phyloP scores from a whole-genome alignment of 2,329 filamentous ascomycete species.

The Myriangium duriaei region DNA sequence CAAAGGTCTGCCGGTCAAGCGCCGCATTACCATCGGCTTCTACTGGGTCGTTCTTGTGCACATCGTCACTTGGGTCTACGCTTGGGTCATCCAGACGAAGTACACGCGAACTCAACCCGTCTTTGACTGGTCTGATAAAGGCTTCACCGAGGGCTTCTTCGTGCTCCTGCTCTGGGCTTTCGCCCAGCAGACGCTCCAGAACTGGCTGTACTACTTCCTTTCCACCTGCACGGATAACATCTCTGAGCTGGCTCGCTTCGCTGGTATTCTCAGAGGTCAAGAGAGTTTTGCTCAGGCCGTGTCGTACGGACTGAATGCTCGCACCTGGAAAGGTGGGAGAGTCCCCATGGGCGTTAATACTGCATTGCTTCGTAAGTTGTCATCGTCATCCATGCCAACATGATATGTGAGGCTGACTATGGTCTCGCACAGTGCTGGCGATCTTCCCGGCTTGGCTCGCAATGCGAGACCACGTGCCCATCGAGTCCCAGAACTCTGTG shows the following conservation, averaged over 20 bases:
- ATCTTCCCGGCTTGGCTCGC: conserved; percentile 23
- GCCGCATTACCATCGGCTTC: conserved; percentile 29
- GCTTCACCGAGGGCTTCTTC: conserved; percentile 37
- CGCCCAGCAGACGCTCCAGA: conserved; percentile 40
- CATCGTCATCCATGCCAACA: not conserved
- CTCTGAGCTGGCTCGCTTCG: conserved; percentile 35
- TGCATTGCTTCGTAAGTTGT: conserved; percentile 16
- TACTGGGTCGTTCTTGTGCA: conserved; percentile 31
- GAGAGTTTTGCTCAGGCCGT: conserved; percentile 35
- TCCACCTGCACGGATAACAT: conserved; percentile 45
- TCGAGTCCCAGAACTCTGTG: conserved; percentile 12
- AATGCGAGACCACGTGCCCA: conserved; percentile 20
- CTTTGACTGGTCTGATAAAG: conserved; percentile 32
- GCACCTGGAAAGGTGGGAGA: conserved; percentile 31
- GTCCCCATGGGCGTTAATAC: conserved; percentile 32
- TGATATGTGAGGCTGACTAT: not conserved
- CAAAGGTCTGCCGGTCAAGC: conserved; percentile 29
- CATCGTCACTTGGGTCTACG: conserved; percentile 36
- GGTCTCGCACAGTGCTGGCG: conserved; percentile 14
- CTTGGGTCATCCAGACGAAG: conserved; percentile 35
- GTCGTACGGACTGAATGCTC: conserved; percentile 32
- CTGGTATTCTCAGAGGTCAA: conserved; percentile 32
- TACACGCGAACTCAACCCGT: conserved; percentile 31
- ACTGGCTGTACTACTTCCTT: conserved; percentile 45
- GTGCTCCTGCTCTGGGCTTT: conserved; percentile 39